Evolutionary conservation across 1,284 basidiomycete species (phyloP).

Genomic region (Sparassis latifolia): DNA sequence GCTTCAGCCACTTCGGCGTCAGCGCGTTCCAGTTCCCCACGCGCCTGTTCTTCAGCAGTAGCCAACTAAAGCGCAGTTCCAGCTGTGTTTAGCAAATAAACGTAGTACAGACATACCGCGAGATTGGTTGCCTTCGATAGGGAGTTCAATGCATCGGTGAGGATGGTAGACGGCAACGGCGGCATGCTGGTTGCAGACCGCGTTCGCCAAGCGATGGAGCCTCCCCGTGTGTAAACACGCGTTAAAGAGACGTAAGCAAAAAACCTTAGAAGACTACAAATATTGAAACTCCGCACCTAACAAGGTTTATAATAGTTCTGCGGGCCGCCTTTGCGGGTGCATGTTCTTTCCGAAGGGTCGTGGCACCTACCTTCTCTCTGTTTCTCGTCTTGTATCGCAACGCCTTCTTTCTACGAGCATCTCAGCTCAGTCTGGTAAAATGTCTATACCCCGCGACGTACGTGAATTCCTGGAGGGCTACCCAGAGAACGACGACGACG

Average conservation of each 20-base stretch:
- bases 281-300: no score
- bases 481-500: constrained; percentile 38
- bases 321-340: no score
- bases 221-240: no score
- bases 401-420: not conserved
- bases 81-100: not conserved
- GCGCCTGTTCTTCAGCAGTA: constrained; percentile 21
- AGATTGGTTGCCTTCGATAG: constrained; percentile 22
- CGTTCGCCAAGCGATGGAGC: no score
- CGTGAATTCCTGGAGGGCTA: constrained; percentile 59
- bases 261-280: no score
- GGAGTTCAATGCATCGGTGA: constrained; percentile 23
- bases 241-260: no score
- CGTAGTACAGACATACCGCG: constrained; percentile 16
- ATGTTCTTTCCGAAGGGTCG: no score
- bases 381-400: not conserved
- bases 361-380: not conserved
- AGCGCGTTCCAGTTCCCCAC: constrained; percentile 29
- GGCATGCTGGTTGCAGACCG: constrained; percentile 7
- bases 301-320: no score
- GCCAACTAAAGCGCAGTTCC: constrained; percentile 13
- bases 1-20: constrained; percentile 30
- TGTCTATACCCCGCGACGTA: constrained; percentile 46
- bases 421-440: no score
- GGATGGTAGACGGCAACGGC: constrained; percentile 15